Evolutionary conservation across 495 filamentous ascomycete genomes (phyloP).

Genomic region (Letharia columbiana): DNA sequence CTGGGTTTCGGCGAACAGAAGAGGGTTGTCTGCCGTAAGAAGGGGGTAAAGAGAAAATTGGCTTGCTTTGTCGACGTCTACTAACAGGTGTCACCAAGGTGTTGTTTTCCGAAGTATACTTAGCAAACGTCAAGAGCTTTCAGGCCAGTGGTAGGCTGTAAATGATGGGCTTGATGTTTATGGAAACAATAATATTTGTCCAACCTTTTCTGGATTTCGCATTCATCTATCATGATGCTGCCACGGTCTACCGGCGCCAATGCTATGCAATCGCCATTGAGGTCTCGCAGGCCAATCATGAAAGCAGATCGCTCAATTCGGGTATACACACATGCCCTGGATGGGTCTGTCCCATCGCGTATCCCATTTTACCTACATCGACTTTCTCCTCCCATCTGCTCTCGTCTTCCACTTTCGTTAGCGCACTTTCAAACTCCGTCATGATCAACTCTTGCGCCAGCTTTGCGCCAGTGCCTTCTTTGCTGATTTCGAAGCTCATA

Average conservation of each 20-base stretch:
- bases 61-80: not conserved
- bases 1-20: not conserved
- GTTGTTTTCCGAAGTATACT: not conserved
- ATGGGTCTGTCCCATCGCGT: conserved; percentile 44
- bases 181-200: too few relatives aligned
- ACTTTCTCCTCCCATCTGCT: conserved; percentile 20
- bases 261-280: not conserved
- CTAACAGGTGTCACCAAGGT: not conserved
- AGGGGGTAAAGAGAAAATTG: not conserved
- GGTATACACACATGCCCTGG: conserved; percentile 44
- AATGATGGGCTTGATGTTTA: not conserved
- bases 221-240: not conserved
- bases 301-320: conserved; percentile 32
- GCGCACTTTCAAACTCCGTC: conserved; percentile 39
- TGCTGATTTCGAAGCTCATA: conserved; percentile 26
- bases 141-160: not conserved
- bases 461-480: conserved; percentile 28
- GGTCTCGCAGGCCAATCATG: not conserved
- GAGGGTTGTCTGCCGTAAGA: not conserved
- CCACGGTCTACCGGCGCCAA: not conserved
- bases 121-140: not conserved
- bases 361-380: conserved; percentile 30
- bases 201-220: not conserved
- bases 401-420: conserved; percentile 22
- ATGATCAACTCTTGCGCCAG: conserved; percentile 42